Conservation (phyloP, 768 basidiomycete species). For the Hypholoma sublateritium region DNA sequence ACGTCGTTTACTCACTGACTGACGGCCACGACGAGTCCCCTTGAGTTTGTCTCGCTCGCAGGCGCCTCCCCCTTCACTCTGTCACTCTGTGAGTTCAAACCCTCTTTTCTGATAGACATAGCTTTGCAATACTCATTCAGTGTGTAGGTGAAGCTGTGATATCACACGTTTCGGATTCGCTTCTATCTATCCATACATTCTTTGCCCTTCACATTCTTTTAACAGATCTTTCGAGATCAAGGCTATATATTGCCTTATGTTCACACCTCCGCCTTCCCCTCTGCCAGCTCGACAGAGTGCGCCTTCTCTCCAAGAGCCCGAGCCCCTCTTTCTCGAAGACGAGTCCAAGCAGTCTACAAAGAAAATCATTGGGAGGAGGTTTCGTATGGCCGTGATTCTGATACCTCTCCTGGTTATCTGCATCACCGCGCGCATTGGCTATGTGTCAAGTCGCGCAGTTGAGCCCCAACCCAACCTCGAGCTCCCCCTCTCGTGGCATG, state of each 20-base stretch:
- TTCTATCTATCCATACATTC: slow-evolving; percentile 18
- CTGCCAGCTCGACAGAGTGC: slow-evolving; percentile 12
- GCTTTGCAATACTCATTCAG: neutral
- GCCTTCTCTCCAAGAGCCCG: neutral
- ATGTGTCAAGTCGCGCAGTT: slow-evolving; percentile 44
- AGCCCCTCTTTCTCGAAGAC: neutral
- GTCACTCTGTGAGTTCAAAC: neutral
- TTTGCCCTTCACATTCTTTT: slow-evolving; percentile 25
- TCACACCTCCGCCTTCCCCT: slow-evolving; percentile 36
- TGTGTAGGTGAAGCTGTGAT: slow-evolving; percentile 7
- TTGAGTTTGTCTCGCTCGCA: neutral
- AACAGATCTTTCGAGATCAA: slow-evolving; percentile 11
- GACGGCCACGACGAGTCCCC: slow-evolving; percentile 4
- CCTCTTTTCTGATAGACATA: slow-evolving; percentile 1
- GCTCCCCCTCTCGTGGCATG: slow-evolving; percentile 23
- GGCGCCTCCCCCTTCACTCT: neutral
- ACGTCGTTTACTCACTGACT: neutral
- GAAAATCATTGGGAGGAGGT: slow-evolving; percentile 42
- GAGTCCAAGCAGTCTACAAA: slow-evolving; percentile 27
- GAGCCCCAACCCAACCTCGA: slow-evolving; percentile 32
- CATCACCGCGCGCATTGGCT: slow-evolving; percentile 54
- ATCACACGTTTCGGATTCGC: slow-evolving; percentile 17
- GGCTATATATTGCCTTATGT: slow-evolving; percentile 23
- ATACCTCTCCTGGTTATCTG: slow-evolving; percentile 57
- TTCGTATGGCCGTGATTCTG: slow-evolving; percentile 51